Base-by-base conservation (phyloP, 2,329 filamentous ascomycete species). In the Akanthomyces dipterigenus region DNA sequence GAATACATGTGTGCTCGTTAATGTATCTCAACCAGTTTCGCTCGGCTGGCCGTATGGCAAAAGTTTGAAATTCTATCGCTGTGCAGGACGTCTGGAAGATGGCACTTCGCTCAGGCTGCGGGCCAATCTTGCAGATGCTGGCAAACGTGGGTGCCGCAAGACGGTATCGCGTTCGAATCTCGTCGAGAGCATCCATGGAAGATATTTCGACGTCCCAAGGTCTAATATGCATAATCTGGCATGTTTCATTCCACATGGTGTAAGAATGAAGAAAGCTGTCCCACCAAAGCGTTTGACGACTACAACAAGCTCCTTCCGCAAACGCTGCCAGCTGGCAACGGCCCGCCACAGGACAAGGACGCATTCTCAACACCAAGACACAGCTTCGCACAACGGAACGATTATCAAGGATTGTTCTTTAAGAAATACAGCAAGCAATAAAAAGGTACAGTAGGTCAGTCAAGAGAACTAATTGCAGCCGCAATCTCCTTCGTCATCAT, bases 71-170 rank as follows among this genome's bases (percentile, higher is more conserved):
- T 60, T 78, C 75, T 24, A 69, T 70, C 31, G 76, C 75, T 14
- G 67, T 67, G 53, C 75, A 76, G 7, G 74, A 74, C n/a, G 65
- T 72, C 26, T 73, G 69, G 48, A 79, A 71, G 20, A 79, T 67
- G 6, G 70, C 64, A 4, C 69, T 67, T n/a, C 71, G 67, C 46
- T 70, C 64, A 1, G 73, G 74, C 6, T 64, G 59, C 3, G 51
- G 53, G 7, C 63, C 46, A 24, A 75, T 68, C 12, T 63, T 64
- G 26, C 65, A 67, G 18, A 76, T 67, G 3, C 51, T 67, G 56
- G 68, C 70, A 63, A 74, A 70, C 8, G 74, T 76, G 3, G 68
- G 63, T 0, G 64, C 14, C 0, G 74, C 69, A 9, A 76, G 65
- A 54, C 68, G 69, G 64, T 76, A 75, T 3, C 74, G 73, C 16